These are phyloP conservation scores for Setomelanomma holmii DNA, from an alignment of 2,329 filamentous ascomycete genomes.

Conservation along the genomic window DNA sequence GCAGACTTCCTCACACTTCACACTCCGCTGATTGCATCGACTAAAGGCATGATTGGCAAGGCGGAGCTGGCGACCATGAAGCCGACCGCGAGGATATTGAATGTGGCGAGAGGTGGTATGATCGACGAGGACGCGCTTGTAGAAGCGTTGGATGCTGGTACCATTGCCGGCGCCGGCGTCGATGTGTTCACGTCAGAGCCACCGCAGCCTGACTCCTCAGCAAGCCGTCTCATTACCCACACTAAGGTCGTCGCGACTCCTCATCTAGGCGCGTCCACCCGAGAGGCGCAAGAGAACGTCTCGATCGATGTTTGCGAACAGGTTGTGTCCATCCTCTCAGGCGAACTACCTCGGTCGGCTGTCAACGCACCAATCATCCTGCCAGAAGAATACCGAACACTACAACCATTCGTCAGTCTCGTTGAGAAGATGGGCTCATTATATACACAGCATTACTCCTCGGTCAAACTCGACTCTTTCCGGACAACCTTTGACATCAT, in stretches of 20 bases:
- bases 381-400: conserved; percentile 78
- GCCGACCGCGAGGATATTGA: conserved; percentile 74
- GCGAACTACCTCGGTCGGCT: conserved; percentile 75
- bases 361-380: conserved; percentile 84
- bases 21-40: conserved; percentile 79
- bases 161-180: conserved; percentile 77
- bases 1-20: conserved; percentile 83
- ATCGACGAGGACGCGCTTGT: conserved; percentile 79
- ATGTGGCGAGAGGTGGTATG: conserved; percentile 80
- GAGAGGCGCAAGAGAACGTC: conserved; percentile 85
- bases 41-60: conserved; percentile 74
- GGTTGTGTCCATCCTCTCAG: conserved; percentile 74
- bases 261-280: conserved; percentile 79
- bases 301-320: conserved; percentile 84
- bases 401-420: conserved; percentile 77
- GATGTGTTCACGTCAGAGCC: conserved; percentile 84
- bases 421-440: conserved; percentile 81
- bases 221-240: conserved; percentile 70
- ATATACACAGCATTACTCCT: conserved; percentile 77
- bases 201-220: conserved; percentile 64
- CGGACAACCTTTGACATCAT: conserved; percentile 76
- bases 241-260: conserved; percentile 78
- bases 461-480: conserved; percentile 51
- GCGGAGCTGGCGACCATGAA: conserved; percentile 76
- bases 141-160: conserved; percentile 71